Evolutionary conservation across 1,284 basidiomycete genomes (phyloP).

Genomic region (Amylostereum areolatum): DNA sequence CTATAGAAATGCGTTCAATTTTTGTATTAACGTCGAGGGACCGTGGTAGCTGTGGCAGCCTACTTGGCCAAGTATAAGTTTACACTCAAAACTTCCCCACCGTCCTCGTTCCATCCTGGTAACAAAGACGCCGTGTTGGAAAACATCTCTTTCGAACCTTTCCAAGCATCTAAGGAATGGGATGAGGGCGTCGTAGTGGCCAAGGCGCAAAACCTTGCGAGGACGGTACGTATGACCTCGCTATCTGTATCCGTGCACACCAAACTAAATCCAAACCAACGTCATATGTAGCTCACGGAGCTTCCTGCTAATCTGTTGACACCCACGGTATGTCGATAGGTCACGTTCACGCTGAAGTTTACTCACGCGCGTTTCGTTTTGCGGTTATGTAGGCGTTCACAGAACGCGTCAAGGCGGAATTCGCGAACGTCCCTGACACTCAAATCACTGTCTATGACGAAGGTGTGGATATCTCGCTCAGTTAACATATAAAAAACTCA

Average conservation of each 20-base stretch:
- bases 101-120: slow-evolving; percentile 53
- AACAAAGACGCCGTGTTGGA: slow-evolving; percentile 39
- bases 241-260: too few species aligned
- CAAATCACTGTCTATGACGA: slow-evolving; percentile 71
- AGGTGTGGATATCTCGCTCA: slow-evolving; percentile 36
- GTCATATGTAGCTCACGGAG: slow-evolving; percentile 60
- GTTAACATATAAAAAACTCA: background rate
- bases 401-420: slow-evolving; percentile 65
- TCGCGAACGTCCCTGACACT: slow-evolving; percentile 64
- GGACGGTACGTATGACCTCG: slow-evolving; percentile 40
- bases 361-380: background rate
- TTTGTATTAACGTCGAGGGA: too few species aligned
- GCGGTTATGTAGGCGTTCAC: slow-evolving; percentile 48
- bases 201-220: slow-evolving; percentile 78
- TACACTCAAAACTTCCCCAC: slow-evolving; percentile 66
- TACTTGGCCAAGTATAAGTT: slow-evolving; percentile 72
- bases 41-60: slow-evolving; percentile 60
- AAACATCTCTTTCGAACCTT: slow-evolving; percentile 41
- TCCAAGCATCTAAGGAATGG: slow-evolving; percentile 53
- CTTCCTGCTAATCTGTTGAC: slow-evolving; percentile 81
- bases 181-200: slow-evolving; percentile 68
- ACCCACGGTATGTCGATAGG: slow-evolving; percentile 48
- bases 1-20: too few species aligned
- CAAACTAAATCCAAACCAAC: too few species aligned
- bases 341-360: background rate